Evolutionary conservation across 1,284 basidiomycete genomes (phyloP).

Genomic region (Coriolopsis trogii): DNA sequence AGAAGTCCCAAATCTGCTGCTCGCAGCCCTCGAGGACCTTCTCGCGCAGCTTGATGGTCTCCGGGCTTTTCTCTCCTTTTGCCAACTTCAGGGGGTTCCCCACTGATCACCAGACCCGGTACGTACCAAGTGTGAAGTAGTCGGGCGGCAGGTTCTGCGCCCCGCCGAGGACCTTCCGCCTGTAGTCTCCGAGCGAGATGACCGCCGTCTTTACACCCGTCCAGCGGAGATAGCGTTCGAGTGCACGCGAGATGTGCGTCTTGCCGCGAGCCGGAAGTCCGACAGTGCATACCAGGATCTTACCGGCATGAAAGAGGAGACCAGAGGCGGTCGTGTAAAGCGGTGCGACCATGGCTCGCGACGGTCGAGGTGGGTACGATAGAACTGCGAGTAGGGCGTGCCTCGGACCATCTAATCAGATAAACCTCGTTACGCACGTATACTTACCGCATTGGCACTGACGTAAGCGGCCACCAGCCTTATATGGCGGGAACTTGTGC

Average conservation of each 20-base stretch:
- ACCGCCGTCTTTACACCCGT: constrained; percentile 96
- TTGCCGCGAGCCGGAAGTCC: constrained; percentile 94
- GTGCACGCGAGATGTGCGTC: constrained; percentile 93
- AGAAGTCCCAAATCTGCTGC: constrained; percentile 88
- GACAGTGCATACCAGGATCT: constrained; percentile 91
- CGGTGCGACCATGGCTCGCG: constrained; percentile 75
- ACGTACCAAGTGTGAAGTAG: constrained; percentile 86
- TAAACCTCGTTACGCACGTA: background rate
- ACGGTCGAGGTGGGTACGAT: background rate
- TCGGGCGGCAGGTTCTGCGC: constrained; percentile 88
- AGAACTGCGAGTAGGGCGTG: background rate
- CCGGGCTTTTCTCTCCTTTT: constrained; percentile 70
- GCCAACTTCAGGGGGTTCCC: constrained; percentile 17
- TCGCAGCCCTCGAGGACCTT: constrained; percentile 84
- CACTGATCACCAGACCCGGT: background rate
- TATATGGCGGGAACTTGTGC: too few relatives aligned
- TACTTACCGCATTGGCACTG: background rate
- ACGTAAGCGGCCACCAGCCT: too few relatives aligned
- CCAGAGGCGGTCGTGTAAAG: constrained; percentile 85
- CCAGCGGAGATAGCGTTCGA: constrained; percentile 97
- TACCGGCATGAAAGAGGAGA: constrained; percentile 91
- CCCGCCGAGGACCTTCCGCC: constrained; percentile 87
- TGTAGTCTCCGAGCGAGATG: constrained; percentile 93
- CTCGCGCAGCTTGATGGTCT: constrained; percentile 78
- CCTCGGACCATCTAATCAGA: too few relatives aligned